Base-by-base conservation (phyloP, 768 basidiomycete species). In the Psilocybe cubensis region DNA sequence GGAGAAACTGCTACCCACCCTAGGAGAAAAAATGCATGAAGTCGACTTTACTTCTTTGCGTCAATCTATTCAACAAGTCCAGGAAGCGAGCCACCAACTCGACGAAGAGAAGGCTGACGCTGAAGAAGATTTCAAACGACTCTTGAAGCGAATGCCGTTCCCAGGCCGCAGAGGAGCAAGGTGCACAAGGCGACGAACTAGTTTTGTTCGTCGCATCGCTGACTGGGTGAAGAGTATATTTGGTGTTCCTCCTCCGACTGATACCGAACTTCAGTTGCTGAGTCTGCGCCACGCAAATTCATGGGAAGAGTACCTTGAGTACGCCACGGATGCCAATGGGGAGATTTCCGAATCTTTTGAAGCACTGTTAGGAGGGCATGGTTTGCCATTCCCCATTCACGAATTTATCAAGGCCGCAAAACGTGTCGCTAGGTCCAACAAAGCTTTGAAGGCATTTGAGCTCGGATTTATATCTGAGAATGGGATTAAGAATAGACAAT, bases 401-500 rank as follows among this genome's bases (percentile, higher is more conserved):
- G 73, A 80, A 61, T 69, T 92, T 57, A 75, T 82, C 59, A 78
- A 78, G 62, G 88, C 85, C 3, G 83, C 77, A 2, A 83, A 80
- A 64, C 83, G 85, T 25, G 81, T 91, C 9, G 76, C 73, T 50
- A 75, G 66, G 52, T 82, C 80, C 14, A 92, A 92, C 71, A 72
- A 80, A 73, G 90, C 87, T 69, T 74, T 93, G n/a, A 72, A 78
- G 10, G 72, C 75, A 6, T 92, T 93, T 62, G 92, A 94, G 69
- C 83, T 82, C 47, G 92, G 92, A 1, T 92, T 96, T 69, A 88
- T 95, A 58, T 85, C 84, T 5, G 76, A 88, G 64, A 85, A 76
- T 14, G 94, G 94, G 0, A 85, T 94, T 60, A 86, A 86, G 62
- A 85, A 87, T 52, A 80, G 91, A 28, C 88, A 92, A 68, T 96